Conservation (phyloP, 129 eudicot species). For the Artemisia tridentata region DNA sequence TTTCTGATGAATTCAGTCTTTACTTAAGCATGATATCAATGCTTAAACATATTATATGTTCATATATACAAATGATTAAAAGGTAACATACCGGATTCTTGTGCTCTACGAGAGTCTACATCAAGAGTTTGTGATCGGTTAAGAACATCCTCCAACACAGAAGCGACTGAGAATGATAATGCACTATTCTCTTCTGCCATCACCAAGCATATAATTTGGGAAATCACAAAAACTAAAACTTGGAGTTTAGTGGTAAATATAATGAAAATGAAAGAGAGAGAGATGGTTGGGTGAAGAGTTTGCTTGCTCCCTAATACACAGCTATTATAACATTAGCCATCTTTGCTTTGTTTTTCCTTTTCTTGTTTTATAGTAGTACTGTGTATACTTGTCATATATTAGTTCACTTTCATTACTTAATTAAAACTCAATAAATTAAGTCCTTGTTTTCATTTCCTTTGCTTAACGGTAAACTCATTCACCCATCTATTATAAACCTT, state of each 20-base stretch:
- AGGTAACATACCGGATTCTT: conserved; percentile 68
- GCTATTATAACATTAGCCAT: conserved; percentile 21
- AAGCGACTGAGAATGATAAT: conserved; percentile 68
- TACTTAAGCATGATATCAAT: neutral
- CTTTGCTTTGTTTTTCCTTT: conserved; percentile 25
- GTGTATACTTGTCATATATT: conserved; percentile 19
- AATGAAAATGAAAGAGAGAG: neutral
- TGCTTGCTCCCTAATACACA: conserved; percentile 32
- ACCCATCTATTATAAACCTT: neutral
- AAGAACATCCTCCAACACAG: conserved; percentile 88
- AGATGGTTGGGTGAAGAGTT: conserved; percentile 11
- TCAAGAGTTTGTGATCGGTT: conserved; percentile 62
- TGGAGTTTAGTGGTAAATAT: conserved; percentile 14
- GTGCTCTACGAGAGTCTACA: conserved; percentile 87
- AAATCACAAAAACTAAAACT: neutral
- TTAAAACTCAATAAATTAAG: neutral
- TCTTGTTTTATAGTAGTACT: conserved; percentile 30
- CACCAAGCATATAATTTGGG: conserved; percentile 21
- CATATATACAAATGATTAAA: neutral
- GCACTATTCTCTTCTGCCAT: conserved; percentile 55
- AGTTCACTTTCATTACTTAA: conserved; percentile 8
- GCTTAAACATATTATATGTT: conserved; percentile 4
- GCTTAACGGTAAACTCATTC: neutral
- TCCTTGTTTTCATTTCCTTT: conserved; percentile 1
- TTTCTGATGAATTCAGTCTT: too few species aligned